A percentile compares a stretch with the other conserved stretches of the same genome.
phyloP scores from a whole-genome alignment of 1,284 basidiomycete genomes.

The Testicularia cyperi region DNA sequence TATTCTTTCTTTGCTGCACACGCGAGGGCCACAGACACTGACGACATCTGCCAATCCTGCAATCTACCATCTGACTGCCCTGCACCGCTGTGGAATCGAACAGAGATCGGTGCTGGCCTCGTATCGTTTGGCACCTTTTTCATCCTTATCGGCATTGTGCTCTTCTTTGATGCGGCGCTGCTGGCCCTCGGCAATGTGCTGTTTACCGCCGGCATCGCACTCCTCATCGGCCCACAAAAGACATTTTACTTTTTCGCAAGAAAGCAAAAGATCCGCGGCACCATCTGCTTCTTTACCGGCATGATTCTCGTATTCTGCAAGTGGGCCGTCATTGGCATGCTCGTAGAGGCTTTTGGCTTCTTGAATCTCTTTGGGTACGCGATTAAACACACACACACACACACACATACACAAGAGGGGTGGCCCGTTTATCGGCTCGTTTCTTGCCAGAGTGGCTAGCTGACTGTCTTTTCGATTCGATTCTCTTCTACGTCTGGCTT shows the following conservation, averaged over 20 bases:
- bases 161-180: conserved; percentile 96
- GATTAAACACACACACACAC: no score
- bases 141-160: conserved; percentile 90
- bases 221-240: conserved; percentile 65
- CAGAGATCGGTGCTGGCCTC: conserved; percentile 72
- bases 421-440: no score
- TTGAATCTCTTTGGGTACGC: conserved; percentile 93
- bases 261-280: conserved; percentile 93
- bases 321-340: conserved; percentile 88
- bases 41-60: background rate
- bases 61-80: background rate
- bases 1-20: background rate
- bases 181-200: conserved; percentile 84
- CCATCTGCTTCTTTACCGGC: conserved; percentile 58
- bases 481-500: no score
- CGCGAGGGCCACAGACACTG: background rate
- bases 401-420: no score
- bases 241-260: conserved; percentile 98
- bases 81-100: background rate
- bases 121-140: conserved; percentile 96
- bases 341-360: conserved; percentile 82
- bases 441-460: no score
- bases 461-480: no score
- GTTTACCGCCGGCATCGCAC: conserved; percentile 57
- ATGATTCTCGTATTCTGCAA: conserved; percentile 73